These are phyloP conservation scores for Carex scoparia DNA, from an alignment of 176 grass and related monocot species.

Conservation along the genomic window DNA sequence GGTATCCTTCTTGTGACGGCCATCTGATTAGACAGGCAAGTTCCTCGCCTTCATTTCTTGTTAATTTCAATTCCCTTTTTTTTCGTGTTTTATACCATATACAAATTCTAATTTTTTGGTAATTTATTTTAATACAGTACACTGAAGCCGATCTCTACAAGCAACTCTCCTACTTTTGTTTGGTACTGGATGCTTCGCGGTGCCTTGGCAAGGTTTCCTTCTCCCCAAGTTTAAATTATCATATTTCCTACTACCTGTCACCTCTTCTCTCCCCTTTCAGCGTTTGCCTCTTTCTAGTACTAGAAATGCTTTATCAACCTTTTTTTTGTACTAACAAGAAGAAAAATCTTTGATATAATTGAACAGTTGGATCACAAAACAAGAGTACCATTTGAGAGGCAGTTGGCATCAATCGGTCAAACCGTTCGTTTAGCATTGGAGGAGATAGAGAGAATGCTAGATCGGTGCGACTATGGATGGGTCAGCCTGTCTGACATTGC, in stretches of 20 bases:
- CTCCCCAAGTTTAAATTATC: neutral
- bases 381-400: constrained; percentile 49
- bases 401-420: constrained; percentile 48
- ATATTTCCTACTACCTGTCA: neutral
- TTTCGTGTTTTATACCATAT: constrained; percentile 5
- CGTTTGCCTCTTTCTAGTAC: no score
- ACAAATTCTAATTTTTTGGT: constrained; percentile 19
- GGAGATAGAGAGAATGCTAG: constrained; percentile 69
- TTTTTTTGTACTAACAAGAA: neutral
- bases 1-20: constrained; percentile 77
- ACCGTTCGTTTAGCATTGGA: constrained; percentile 41
- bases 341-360: constrained; percentile 25
- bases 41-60: neutral
- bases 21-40: constrained; percentile 67
- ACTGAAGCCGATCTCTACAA: constrained; percentile 81
- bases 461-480: constrained; percentile 82
- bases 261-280: no score
- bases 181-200: constrained; percentile 61
- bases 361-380: constrained; percentile 70
- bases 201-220: constrained; percentile 71
- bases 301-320: constrained; percentile 6
- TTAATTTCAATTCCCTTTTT: neutral
- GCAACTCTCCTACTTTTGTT: constrained; percentile 85
- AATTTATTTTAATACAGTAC: constrained; percentile 46
- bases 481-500: constrained; percentile 59